These are phyloP conservation scores for Boletus pseudo-olivaceus DNA, from an alignment of 768 basidiomycete species.

Conservation along the genomic window DNA sequence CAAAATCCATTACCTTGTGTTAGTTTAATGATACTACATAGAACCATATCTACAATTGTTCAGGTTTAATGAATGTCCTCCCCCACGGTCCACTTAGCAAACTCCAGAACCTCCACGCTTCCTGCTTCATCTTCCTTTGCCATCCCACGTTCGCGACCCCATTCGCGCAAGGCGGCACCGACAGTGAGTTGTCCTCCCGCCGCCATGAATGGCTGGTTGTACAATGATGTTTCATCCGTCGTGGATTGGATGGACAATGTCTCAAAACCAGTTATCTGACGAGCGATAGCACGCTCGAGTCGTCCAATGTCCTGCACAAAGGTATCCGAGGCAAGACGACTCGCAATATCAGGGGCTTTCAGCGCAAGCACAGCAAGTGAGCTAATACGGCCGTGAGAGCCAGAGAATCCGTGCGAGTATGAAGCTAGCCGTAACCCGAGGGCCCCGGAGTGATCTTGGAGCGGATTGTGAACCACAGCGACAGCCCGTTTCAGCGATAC, in stretches of 20 bases:
- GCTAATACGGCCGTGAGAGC: slow-evolving; percentile 57
- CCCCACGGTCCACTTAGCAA: slow-evolving; percentile 65
- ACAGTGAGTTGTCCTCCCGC: slow-evolving; percentile 52
- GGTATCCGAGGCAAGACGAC: slow-evolving; percentile 41
- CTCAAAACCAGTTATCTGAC: slow-evolving; percentile 83
- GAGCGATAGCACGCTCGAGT: slow-evolving; percentile 72
- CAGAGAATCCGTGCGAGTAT: slow-evolving; percentile 58
- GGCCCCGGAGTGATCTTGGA: slow-evolving; percentile 31
- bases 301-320: slow-evolving; percentile 56
- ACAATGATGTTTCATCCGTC: slow-evolving; percentile 53
- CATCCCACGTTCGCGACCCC: slow-evolving; percentile 52
- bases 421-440: slow-evolving; percentile 47
- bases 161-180: slow-evolving; percentile 39
- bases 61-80: slow-evolving; percentile 28
- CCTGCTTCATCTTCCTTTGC: slow-evolving; percentile 29
- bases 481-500: slow-evolving; percentile 63
- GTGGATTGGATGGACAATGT: slow-evolving; percentile 47
- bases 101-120: slow-evolving; percentile 43
- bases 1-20: too few relatives aligned
- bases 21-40: not conserved
- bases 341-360: slow-evolving; percentile 44
- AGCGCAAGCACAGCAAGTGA: slow-evolving; percentile 55
- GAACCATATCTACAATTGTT: not conserved
- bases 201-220: slow-evolving; percentile 73
- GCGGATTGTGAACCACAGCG: slow-evolving; percentile 36